Conservation (phyloP, 768 basidiomycete genomes). For the Trametopsis cervina region DNA sequence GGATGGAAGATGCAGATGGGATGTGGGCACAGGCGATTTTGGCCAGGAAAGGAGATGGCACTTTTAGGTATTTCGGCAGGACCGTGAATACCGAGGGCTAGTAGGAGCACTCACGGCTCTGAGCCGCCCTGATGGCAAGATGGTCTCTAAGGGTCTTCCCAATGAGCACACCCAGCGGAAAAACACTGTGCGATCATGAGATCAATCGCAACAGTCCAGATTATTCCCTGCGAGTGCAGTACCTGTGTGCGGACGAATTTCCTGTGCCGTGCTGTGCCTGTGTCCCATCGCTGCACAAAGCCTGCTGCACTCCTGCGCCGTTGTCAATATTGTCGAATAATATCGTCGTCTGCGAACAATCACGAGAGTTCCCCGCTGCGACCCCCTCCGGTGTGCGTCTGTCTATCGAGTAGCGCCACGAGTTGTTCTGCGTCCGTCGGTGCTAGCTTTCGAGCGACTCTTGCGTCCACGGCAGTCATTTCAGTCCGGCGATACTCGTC, state of each 20-base stretch:
- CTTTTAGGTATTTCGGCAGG: conserved; percentile 18
- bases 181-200: conserved; percentile 17
- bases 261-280: conserved; percentile 9
- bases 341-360: background rate
- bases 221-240: conserved; percentile 1
- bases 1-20: conserved; percentile 13
- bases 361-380: too few species aligned
- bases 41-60: conserved; percentile 16
- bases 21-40: conserved; percentile 13
- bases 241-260: conserved; percentile 1
- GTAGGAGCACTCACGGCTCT: conserved; percentile 15
- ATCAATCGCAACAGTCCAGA: conserved; percentile 11
- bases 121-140: conserved; percentile 19
- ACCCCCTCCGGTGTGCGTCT: too few species aligned
- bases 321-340: background rate
- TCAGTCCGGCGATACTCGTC: background rate
- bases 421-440: too few species aligned
- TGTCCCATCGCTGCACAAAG: background rate
- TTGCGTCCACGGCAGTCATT: conserved; percentile 1
- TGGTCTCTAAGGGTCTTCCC: conserved; percentile 23
- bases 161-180: conserved; percentile 7
- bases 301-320: background rate
- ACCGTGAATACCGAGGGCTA: conserved; percentile 17
- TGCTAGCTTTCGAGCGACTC: conserved; percentile 4
- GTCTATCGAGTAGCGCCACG: too few species aligned